Base-by-base conservation (phyloP, 1,284 basidiomycete species). In the Leucoagaricus sp. region DNA sequence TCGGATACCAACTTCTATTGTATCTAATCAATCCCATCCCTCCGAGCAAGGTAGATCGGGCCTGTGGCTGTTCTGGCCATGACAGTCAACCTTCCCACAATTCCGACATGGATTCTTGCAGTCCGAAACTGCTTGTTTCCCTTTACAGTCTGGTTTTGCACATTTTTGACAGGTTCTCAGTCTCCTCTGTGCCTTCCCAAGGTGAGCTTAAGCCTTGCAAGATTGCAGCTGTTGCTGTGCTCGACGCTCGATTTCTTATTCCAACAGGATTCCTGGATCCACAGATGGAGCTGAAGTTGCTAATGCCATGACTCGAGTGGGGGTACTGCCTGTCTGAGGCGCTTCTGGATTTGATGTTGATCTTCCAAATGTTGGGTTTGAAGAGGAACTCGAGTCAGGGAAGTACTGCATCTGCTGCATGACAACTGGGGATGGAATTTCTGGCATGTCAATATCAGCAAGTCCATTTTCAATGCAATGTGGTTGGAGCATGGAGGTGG, bases 61-160 rank as follows among this genome's bases (percentile, higher is more conserved):
- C 26, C 83, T 70, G 63, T 85, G 79, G 65, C 81, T 84, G 62
- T 86, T 87, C 67, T 85, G 74, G 34, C 85, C 85, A 63, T 75
- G 79, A 65, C 86, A 88, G 25, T 82, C 81, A 58, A 82, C 64
- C 71, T 82, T 84, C 25, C 84, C 84, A 65, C 86, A 87, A 67
- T 87, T 86, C 72, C 86, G 83, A 62, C 85, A 88, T 50, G 78
- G 72, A 64, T 82, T 86, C 55, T 71, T 72, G 67, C 86, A 87
- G 17, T 31, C 13, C 17, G 13, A 21, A 23, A 49, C 53, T 9
- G 12, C 19, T 21, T n/a, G 8, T n/a, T n/a, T 23, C 17, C 53
- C 46, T 9, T 42, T 28, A 45, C 53, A 55, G 9, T 40, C 45
- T 4, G 28, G 53, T n/a, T 36, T 23, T 8, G 31, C 33, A 49